A percentile compares a stretch with the other conserved stretches of the same genome.
phyloP scores from a whole-genome alignment of 1,284 basidiomycete genomes.

The Meira miltonrushii region DNA sequence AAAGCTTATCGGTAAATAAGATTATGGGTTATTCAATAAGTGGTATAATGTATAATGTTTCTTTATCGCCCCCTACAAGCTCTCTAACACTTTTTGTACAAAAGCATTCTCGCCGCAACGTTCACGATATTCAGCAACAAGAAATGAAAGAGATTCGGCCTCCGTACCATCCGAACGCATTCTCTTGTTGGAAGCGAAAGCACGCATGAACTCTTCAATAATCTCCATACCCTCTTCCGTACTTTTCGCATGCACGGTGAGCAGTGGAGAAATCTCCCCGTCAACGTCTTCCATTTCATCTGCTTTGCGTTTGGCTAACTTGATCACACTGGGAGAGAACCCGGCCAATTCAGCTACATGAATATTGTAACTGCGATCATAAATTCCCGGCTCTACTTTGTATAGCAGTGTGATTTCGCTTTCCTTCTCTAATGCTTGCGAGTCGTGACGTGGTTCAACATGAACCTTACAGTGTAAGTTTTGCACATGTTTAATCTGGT shows the following conservation, averaged over 20 bases:
- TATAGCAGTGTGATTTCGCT: conserved; percentile 71
- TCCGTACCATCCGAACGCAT: too few species aligned
- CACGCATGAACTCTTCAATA: conserved; percentile 70
- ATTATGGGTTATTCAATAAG: too few species aligned
- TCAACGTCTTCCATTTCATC: conserved; percentile 94
- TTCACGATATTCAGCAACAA: conserved; percentile 65
- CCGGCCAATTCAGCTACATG: conserved; percentile 94
- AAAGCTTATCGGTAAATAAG: too few species aligned
- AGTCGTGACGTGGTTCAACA: conserved; percentile 59
- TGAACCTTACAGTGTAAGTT: conserved; percentile 95
- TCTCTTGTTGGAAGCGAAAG: conserved; percentile 54
- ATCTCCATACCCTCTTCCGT: conserved; percentile 73
- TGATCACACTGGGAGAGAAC: conserved; percentile 84
- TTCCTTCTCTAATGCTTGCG: conserved; percentile 59
- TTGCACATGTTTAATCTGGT: conserved; percentile 78
- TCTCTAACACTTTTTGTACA: conserved; percentile 63
- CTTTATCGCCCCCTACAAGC: too few species aligned
- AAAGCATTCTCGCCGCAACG: conserved; percentile 71
- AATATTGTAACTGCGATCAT: conserved; percentile 96
- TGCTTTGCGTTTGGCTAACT: conserved; percentile 88
- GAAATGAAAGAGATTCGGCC: conserved; percentile 61
- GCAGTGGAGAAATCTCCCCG: conserved; percentile 15
- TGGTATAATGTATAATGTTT: too few species aligned
- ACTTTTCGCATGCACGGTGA: conserved; percentile 57
- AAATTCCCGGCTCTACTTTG: conserved; percentile 68